These are phyloP conservation scores for Pythium phragmitis DNA, from an alignment of 352 stramenopile species.

Conservation along the genomic window DNA sequence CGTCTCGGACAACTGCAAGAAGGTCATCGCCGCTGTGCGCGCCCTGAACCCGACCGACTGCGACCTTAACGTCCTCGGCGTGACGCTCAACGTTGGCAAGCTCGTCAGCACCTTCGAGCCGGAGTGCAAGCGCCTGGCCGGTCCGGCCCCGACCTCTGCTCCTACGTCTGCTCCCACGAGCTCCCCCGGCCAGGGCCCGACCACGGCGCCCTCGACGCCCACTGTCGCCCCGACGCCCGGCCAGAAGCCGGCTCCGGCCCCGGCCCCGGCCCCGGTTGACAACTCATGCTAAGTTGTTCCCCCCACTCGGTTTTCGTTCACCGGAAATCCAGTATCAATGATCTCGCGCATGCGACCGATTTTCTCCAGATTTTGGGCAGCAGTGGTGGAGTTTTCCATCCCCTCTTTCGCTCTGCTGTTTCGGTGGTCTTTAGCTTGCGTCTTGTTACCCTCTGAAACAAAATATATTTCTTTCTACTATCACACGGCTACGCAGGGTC, in stretches of 20 bases:
- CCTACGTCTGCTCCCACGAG: neutral
- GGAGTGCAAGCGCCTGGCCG: conserved; percentile 7
- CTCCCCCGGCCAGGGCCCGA: neutral
- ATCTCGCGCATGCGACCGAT: conserved; percentile 7
- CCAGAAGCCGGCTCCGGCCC: neutral
- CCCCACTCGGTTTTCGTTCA: neutral
- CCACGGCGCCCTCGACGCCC: no score
- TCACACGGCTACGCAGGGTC: neutral
- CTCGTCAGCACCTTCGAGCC: conserved; percentile 17
- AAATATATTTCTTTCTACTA: conserved; percentile 6
- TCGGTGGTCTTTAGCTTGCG: neutral
- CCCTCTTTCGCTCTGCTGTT: no score
- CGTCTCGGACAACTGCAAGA: conserved; percentile 7
- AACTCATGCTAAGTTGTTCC: conserved; percentile 7
- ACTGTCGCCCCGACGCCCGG: neutral
- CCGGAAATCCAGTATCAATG: neutral
- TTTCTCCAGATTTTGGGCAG: neutral
- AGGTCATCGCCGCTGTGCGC: conserved; percentile 12
- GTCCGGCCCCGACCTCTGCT: neutral
- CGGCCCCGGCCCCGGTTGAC: conserved; percentile 12
- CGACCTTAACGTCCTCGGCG: conserved; percentile 18
- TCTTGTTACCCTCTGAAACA: conserved; percentile 1
- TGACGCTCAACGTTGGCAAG: conserved; percentile 19
- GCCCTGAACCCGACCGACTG: conserved; percentile 8
- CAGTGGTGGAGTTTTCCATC: neutral